Base-by-base conservation (phyloP, 163 green algal species). In the Scenedesmus sp. region DNA sequence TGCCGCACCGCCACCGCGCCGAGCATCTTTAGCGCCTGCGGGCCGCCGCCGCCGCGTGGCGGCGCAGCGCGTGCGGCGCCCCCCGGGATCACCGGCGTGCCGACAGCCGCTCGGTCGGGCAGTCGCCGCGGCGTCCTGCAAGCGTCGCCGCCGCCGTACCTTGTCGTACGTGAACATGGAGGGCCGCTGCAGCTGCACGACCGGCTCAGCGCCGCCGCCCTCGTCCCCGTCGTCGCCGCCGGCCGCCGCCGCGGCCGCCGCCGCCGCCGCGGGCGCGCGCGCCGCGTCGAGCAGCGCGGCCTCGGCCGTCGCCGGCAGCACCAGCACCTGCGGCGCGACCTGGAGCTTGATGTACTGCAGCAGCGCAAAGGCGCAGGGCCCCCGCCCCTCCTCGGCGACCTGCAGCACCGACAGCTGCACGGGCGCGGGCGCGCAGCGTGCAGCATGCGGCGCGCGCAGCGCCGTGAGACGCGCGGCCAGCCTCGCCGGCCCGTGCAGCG, bases 321-420 rank as follows among this genome's bases (percentile, higher is more conserved):
- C 86, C n/a, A 95, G 87, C 10, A 89, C 63, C 4, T 71, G 20
- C 1, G 88, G 90, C 5, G 60, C 45, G 4, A 76, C 31, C n/a
- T 95, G 90, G 14, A 94, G 63, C 82, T 94, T 95, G 24, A 88
- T 78, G 13, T 91, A 75, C 47, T 92, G 86, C 6, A 96, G 82
- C 54, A 89, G 75, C 63, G 90, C 85, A 48, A 85, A 87, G 15
- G 58, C 71, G 62, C 34, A 69, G 2, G 70, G 22, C 1, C 73
- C 48, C 26, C 71, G 70, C 17, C 39, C 54, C 1, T 81, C 71
- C 24, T 85, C 80, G 47, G 70, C 42, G 11, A 36, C 50, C 34
- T 85, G 80, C 47, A 78, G 33, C 3, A 73, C 72, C 53, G 58
- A 78, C 10, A 81, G 24, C 80, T 82, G 66, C 47, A 29, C 36